These are phyloP conservation scores for Oryza longistaminata DNA, from an alignment of 176 grass and related monocot species.

Conservation along the genomic window DNA sequence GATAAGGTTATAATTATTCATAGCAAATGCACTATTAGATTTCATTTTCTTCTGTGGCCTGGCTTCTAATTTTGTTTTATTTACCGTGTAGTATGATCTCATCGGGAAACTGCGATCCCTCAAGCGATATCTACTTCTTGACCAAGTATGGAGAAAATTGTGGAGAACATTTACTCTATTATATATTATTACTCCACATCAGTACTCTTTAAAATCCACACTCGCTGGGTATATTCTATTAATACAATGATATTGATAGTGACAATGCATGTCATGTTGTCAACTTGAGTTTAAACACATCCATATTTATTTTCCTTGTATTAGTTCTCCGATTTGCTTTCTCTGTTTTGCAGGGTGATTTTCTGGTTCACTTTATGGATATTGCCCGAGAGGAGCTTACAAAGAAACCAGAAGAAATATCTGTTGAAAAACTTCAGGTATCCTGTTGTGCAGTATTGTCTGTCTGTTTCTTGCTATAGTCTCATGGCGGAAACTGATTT, in stretches of 20 bases:
- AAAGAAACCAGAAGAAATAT: constrained; percentile 91
- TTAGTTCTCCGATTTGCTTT: constrained; percentile 36
- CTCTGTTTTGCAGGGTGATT: constrained; percentile 79
- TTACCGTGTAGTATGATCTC: constrained; percentile 70
- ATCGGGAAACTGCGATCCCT: constrained; percentile 85
- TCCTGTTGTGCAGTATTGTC: constrained; percentile 31
- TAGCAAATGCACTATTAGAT: constrained; percentile 16
- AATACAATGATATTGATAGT: constrained; percentile 16
- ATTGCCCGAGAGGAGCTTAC: constrained; percentile 94
- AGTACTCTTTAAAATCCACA: constrained; percentile 19
- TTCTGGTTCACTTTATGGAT: constrained; percentile 99
- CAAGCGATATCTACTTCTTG: constrained; percentile 94
- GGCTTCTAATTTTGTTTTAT: constrained; percentile 27
- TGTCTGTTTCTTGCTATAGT: constrained; percentile 18
- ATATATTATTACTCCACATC: constrained; percentile 23
- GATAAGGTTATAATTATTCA: constrained; percentile 60
- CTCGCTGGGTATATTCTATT: not conserved
- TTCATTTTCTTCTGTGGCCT: constrained; percentile 4
- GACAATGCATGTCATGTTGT: constrained; percentile 22
- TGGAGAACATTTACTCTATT: constrained; percentile 24
- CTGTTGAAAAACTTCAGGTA: constrained; percentile 94
- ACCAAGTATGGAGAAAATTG: constrained; percentile 65
- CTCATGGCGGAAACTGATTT: not conserved
- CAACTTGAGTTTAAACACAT: constrained; percentile 30
- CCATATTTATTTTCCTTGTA: constrained; percentile 24